These are phyloP conservation scores for Suhomyces choctaworum DNA, from an alignment of 1,139 yeast species.

Conservation along the genomic window DNA sequence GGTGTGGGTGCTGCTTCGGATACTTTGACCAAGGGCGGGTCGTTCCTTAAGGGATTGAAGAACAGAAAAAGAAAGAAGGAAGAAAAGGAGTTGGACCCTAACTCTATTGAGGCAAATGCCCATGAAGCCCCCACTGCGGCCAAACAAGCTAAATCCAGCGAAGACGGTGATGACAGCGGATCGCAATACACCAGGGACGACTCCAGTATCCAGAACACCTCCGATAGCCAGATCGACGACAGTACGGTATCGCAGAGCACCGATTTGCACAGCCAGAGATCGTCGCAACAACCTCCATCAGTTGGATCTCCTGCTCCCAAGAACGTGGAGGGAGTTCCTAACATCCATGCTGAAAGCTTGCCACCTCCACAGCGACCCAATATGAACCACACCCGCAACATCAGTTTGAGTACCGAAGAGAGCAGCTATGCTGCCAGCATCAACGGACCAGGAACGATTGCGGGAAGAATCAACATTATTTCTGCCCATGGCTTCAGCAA, in stretches of 20 bases:
- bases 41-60: conserved; percentile 37
- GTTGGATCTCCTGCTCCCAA: conserved; percentile 2
- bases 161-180: conserved; percentile 4
- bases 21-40: conserved; percentile 49
- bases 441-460: conserved; percentile 35
- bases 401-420: conserved; percentile 33
- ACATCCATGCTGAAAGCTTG: conserved; percentile 35
- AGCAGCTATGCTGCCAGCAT: conserved; percentile 40
- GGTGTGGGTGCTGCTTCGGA: conserved; percentile 43
- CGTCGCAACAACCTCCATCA: conserved; percentile 14
- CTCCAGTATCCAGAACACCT: conserved; percentile 4
- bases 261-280: conserved; percentile 28
- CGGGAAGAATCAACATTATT: conserved; percentile 57
- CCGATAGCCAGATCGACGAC: conserved; percentile 6
- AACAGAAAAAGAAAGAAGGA: conserved; percentile 27
- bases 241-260: conserved; percentile 1
- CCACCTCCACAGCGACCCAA: conserved; percentile 43
- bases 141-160: conserved; percentile 12
- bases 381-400: conserved; percentile 28
- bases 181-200: conserved; percentile 4
- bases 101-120: conserved; percentile 13
- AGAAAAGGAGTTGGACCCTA: conserved; percentile 15
- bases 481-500: conserved; percentile 38
- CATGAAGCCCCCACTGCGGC: conserved; percentile 12
- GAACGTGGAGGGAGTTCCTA: conserved; percentile 32